Percentiles rank a stretch among this genome's conserved stretches.
Conservation (phyloP, 2,329 filamentous ascomycete species). For the Chaetomium olivaceum region DNA sequence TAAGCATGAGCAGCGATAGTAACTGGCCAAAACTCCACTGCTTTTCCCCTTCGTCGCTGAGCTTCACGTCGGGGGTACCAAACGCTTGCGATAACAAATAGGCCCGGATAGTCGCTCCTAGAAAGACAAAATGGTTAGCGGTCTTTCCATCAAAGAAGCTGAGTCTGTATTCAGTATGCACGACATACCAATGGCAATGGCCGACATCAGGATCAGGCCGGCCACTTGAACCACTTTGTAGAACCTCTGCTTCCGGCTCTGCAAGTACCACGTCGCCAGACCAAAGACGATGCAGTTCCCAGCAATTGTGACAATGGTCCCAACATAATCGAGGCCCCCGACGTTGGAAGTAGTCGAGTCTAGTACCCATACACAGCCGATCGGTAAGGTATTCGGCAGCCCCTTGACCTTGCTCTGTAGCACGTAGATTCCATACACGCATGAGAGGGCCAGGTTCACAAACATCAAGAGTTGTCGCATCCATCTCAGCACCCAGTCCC, state of each 20-base stretch:
- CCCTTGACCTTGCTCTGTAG: conserved; percentile 55
- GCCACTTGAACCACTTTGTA: conserved; percentile 55
- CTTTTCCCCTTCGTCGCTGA: conserved; percentile 56
- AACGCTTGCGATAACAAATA: conserved; percentile 62
- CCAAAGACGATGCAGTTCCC: conserved; percentile 60
- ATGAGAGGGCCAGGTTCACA: conserved; percentile 60
- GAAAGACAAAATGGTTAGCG: neutral
- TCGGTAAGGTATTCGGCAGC: conserved; percentile 53
- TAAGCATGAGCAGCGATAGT: conserved; percentile 58
- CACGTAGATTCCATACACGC: conserved; percentile 57
- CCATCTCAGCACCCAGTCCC: conserved; percentile 68
- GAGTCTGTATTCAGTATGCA: neutral
- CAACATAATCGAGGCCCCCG: conserved; percentile 52
- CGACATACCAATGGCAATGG: conserved; percentile 53
- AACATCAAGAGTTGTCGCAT: conserved; percentile 67
- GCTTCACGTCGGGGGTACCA: conserved; percentile 50
- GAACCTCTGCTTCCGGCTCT: conserved; percentile 55
- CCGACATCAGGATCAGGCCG: conserved; percentile 57
- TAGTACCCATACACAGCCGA: conserved; percentile 61
- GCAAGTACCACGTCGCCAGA: conserved; percentile 65
- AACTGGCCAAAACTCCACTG: conserved; percentile 65
- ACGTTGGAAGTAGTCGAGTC: conserved; percentile 33
- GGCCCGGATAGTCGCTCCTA: conserved; percentile 55
- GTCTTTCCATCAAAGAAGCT: neutral
- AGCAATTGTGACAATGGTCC: conserved; percentile 62